phyloP scores from a whole-genome alignment of 805 yeast species.

The Wickerhamomyces hampshirensis region DNA sequence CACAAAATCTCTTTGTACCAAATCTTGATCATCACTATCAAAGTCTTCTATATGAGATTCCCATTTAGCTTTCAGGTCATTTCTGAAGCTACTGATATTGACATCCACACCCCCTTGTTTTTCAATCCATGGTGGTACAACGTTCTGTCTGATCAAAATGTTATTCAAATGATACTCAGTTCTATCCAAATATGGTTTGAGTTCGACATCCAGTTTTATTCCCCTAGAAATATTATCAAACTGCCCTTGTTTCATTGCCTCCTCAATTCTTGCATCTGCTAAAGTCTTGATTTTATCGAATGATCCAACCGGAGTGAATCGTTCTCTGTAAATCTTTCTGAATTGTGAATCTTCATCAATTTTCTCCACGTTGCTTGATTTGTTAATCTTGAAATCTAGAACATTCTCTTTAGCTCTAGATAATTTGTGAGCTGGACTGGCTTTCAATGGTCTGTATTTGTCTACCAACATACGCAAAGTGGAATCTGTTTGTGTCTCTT shows the following conservation, averaged over 20 bases:
- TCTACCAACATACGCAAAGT: slow-evolving; percentile 54
- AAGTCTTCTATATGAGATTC: slow-evolving; percentile 13
- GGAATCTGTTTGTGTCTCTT: slow-evolving; percentile 42
- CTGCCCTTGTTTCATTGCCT: slow-evolving; percentile 66
- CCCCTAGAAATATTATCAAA: slow-evolving; percentile 66
- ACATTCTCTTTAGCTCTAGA: slow-evolving; percentile 60
- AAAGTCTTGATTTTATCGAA: slow-evolving; percentile 48
- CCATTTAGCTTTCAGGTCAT: slow-evolving; percentile 39
- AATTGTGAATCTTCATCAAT: slow-evolving; percentile 42
- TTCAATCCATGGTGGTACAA: slow-evolving; percentile 89
- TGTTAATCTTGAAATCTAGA: slow-evolving; percentile 52
- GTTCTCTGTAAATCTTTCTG: slow-evolving; percentile 56
- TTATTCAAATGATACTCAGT: slow-evolving; percentile 79
- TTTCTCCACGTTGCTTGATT: slow-evolving; percentile 7
- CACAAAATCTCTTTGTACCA: slow-evolving; percentile 15
- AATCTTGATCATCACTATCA: slow-evolving; percentile 7
- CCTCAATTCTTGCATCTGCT: slow-evolving; percentile 74
- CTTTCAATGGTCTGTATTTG: slow-evolving; percentile 35
- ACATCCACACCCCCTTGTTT: slow-evolving; percentile 54
- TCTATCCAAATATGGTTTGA: slow-evolving; percentile 54
- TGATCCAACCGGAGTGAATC: slow-evolving; percentile 40
- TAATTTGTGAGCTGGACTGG: slow-evolving; percentile 35
- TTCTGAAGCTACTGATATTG: slow-evolving; percentile 44
- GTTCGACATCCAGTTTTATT: slow-evolving; percentile 41
- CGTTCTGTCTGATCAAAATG: slow-evolving; percentile 69